Evolutionary conservation across 306 rosid genomes (phyloP), one percentile per base, ranked within the genome.

Genomic region (Trifolium repens): DNA sequence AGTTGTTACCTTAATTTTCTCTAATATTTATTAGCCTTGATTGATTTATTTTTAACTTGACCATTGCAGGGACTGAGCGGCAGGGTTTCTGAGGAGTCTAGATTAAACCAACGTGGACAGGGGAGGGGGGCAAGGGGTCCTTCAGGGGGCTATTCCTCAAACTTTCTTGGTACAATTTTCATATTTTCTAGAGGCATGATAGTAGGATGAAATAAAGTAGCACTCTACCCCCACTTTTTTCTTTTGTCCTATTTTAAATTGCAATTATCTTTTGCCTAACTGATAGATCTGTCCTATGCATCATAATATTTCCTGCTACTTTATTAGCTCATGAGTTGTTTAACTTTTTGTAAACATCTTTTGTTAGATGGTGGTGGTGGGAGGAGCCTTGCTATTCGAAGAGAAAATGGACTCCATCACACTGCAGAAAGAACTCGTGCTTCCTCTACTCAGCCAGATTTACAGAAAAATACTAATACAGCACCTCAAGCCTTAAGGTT

Each of bases 81-180:
- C 72, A 67, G 80, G 81, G 74, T 73, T 67, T 74, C 79, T 63
- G 91, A 88, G 43, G 96, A 84, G 73, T 79, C 81, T 52, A 84
- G 84, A 84, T 17, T 71, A 37, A 69, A 77, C 75, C 84, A 79
- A 59, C 87, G 81, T 14, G 73, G 79, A 19, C 87, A 79, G 30
- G 89, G 91, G 84, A 87, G 88, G 80, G 83, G 85, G 34, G 82
- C 78, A 75, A 82, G 92, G 79, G 89, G 89, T 84, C 80, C 88
- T 59, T 91, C 82, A 26, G 93, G 93, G 63, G 85, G 85, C 53
- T 79, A 81, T 85, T 78, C 82, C 58, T 77, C 81, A 39, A 80
- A 74, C 43, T 82, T 81, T 68, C 52, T 72, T 55, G 88, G 91
- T 71, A 79, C 10, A 22, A 8, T 46, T 63, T 77, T 26, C 9